phyloP scores from a whole-genome alignment of 495 filamentous ascomycete genomes.

The Hapsidospora chrysogenum region DNA sequence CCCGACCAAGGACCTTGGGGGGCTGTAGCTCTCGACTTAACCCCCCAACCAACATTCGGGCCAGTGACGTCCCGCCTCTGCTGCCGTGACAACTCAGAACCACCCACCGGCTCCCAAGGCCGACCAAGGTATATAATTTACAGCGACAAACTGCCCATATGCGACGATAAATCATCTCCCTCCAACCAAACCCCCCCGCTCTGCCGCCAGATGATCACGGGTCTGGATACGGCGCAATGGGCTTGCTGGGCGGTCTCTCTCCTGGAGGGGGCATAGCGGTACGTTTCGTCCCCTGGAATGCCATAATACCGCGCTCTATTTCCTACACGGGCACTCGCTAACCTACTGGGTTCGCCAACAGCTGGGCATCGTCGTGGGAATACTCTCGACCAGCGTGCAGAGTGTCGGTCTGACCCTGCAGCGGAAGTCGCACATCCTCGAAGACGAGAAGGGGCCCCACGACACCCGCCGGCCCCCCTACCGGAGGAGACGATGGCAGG shows the following conservation, averaged over 20 bases:
- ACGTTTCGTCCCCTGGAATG: constrained; percentile 16
- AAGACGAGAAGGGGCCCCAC: constrained; percentile 79
- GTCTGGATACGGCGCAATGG: constrained; percentile 29
- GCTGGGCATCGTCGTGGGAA: constrained; percentile 85
- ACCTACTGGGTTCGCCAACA: too few relatives aligned
- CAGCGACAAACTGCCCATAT: constrained; percentile 7
- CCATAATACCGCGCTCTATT: too few relatives aligned
- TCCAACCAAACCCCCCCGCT: too few relatives aligned
- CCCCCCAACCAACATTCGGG: too few relatives aligned
- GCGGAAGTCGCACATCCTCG: constrained; percentile 93
- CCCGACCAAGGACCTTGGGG: too few relatives aligned
- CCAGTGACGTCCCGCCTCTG: too few relatives aligned
- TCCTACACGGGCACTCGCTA: too few relatives aligned
- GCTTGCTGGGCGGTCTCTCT: constrained; percentile 65
- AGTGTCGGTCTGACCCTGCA: constrained; percentile 94
- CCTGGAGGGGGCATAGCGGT: constrained; percentile 77
- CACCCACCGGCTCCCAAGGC: too few relatives aligned
- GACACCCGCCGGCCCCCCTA: constrained; percentile 73
- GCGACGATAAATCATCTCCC: constrained; percentile 3
- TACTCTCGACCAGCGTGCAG: constrained; percentile 84
- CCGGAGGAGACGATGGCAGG: constrained; percentile 85
- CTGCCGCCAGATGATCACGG: constrained; percentile 12
- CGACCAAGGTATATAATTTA: too few relatives aligned
- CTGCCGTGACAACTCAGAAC: too few relatives aligned
- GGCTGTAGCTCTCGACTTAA: too few relatives aligned